These are phyloP conservation scores for Thinopyrum elongatum DNA, from an alignment of 176 grass and related monocot species.

Conservation along the genomic window DNA sequence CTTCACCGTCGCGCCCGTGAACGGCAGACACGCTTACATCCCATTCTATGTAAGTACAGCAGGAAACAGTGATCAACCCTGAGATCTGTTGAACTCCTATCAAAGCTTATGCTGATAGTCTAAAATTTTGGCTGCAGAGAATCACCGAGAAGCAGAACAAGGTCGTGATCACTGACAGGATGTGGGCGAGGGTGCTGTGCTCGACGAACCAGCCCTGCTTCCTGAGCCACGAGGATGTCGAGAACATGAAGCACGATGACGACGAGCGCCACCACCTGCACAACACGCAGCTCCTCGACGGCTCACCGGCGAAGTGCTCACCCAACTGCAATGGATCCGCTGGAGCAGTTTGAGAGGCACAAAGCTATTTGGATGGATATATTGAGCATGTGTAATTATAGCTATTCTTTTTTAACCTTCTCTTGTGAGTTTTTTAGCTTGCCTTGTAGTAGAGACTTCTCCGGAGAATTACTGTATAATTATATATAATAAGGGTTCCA, in stretches of 20 bases:
- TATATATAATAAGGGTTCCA: conserved; percentile 7
- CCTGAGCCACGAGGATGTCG: conserved; percentile 60
- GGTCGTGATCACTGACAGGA: conserved; percentile 91
- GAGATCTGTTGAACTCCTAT: background rate
- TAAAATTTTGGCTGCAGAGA: conserved; percentile 45
- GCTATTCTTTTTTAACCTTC: background rate
- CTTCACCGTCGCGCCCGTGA: conserved; percentile 80
- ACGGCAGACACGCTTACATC: conserved; percentile 92
- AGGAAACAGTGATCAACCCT: background rate
- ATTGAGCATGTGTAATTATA: conserved; percentile 25
- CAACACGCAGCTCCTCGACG: conserved; percentile 42
- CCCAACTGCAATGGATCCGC: conserved; percentile 33
- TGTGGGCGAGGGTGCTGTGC: conserved; percentile 94
- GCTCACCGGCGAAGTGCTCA: conserved; percentile 23
- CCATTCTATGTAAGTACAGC: conserved; percentile 78
- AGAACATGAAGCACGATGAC: conserved; percentile 58
- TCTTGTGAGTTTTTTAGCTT: conserved; percentile 9
- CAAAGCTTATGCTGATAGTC: background rate
- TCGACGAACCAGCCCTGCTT: conserved; percentile 95
- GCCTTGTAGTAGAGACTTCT: conserved; percentile 20
- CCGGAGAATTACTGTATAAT: background rate
- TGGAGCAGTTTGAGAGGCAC: background rate
- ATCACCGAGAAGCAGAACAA: conserved; percentile 91
- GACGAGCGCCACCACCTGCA: conserved; percentile 46
- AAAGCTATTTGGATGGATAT: background rate